These are phyloP conservation scores for Lanmaoa rubissima DNA, from an alignment of 768 basidiomycete species.

Conservation along the genomic window DNA sequence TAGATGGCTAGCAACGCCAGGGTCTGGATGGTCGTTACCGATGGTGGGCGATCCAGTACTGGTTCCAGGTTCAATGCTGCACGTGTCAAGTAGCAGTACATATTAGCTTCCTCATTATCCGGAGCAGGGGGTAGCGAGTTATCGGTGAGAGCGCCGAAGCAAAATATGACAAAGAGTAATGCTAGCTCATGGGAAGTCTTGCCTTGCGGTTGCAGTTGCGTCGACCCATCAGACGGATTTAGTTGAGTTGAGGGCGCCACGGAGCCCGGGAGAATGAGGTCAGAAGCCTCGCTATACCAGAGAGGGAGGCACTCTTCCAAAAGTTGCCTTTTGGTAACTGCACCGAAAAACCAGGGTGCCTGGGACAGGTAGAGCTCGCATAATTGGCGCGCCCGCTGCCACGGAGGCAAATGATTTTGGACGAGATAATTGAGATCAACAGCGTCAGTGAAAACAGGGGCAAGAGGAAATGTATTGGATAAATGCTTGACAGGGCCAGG, in stretches of 20 bases:
- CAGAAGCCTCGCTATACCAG: slow-evolving; percentile 56
- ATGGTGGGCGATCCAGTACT: slow-evolving; percentile 66
- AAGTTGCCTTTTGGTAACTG: slow-evolving; percentile 60
- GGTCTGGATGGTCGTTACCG: slow-evolving; percentile 68
- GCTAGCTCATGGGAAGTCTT: slow-evolving; percentile 59
- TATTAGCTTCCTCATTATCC: slow-evolving; percentile 50
- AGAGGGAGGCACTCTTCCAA: slow-evolving; percentile 63
- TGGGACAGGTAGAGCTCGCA: slow-evolving; percentile 73
- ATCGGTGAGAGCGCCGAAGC: slow-evolving; percentile 61
- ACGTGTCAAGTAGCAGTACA: slow-evolving; percentile 59
- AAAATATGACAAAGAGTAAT: slow-evolving; percentile 59
- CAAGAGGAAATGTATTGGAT: slow-evolving; percentile 50
- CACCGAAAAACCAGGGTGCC: slow-evolving; percentile 79
- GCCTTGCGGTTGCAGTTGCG: slow-evolving; percentile 15
- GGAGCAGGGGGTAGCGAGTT: slow-evolving; percentile 49
- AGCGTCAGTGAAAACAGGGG: slow-evolving; percentile 34
- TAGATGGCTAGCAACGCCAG: slow-evolving; percentile 69
- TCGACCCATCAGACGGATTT: background rate
- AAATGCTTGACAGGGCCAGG: slow-evolving; percentile 26
- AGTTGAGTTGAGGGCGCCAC: slow-evolving; percentile 20
- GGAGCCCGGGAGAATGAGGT: slow-evolving; percentile 25
- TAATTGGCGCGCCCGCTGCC: slow-evolving; percentile 55
- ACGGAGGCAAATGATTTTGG: slow-evolving; percentile 53
- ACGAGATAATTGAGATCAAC: slow-evolving; percentile 48
- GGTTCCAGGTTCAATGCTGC: slow-evolving; percentile 66